phyloP scores from a whole-genome alignment of 306 rosid genomes.

The Vigna mungo region DNA sequence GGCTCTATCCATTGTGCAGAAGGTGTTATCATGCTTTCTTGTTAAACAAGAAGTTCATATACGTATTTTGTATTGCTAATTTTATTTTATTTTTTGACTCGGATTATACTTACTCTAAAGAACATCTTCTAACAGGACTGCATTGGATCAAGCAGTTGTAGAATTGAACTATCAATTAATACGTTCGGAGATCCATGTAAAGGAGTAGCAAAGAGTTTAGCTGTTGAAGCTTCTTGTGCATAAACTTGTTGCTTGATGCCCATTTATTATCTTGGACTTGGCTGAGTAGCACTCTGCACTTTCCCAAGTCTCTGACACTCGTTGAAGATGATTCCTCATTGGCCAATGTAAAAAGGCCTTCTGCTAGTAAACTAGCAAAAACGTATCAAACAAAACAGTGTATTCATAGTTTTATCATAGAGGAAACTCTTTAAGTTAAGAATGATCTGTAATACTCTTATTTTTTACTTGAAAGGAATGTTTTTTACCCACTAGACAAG shows the following conservation, averaged over 20 bases:
- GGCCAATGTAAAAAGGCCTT: neutral
- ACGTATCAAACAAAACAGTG: too few relatives aligned
- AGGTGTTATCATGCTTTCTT: slow-evolving; percentile 53
- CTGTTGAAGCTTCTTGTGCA: slow-evolving; percentile 85
- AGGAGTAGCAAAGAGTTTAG: slow-evolving; percentile 83
- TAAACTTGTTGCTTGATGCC: slow-evolving; percentile 31
- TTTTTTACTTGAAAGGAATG: neutral
- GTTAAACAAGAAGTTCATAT: neutral
- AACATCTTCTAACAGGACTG: slow-evolving; percentile 64
- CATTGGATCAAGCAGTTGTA: slow-evolving; percentile 81
- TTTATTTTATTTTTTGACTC: neutral
- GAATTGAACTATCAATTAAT: slow-evolving; percentile 59
- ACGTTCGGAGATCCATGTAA: slow-evolving; percentile 78
- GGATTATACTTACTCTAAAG: slow-evolving; percentile 26
- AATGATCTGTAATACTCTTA: neutral
- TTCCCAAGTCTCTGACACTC: neutral
- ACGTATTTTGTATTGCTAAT: neutral
- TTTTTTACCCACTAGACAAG: neutral
- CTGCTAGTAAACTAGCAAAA: neutral
- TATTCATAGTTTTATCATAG: too few relatives aligned
- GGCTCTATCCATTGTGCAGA: slow-evolving; percentile 68
- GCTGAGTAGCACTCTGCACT: neutral
- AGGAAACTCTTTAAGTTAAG: neutral
- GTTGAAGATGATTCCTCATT: slow-evolving; percentile 9
- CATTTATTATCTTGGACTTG: slow-evolving; percentile 1